Evolutionary conservation across 179 eudicot species (phyloP).

Genomic region (Heliamphora pulchella): DNA sequence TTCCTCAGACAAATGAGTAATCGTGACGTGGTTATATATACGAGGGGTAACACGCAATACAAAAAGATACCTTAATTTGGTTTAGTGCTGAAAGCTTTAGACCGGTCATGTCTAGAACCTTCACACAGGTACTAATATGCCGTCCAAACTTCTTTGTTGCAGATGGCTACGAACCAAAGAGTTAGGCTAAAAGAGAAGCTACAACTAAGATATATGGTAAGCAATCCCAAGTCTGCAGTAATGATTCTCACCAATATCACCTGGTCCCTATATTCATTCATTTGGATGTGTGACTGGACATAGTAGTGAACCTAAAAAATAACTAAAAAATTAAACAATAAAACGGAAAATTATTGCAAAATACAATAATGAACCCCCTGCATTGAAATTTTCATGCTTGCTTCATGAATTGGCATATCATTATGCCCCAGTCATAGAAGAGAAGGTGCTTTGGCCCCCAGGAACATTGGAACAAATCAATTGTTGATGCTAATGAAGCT

Average conservation of each 20-base stretch:
- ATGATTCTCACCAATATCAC: slow-evolving; percentile 66
- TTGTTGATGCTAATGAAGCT: slow-evolving; percentile 8
- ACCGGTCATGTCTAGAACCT: slow-evolving; percentile 80
- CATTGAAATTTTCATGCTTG: slow-evolving; percentile 6
- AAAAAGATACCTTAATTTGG: slow-evolving; percentile 56
- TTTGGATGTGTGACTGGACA: slow-evolving; percentile 93
- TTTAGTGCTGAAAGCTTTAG: slow-evolving; percentile 67
- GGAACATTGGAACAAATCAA: neutral
- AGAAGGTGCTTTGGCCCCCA: neutral
- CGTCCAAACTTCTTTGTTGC: slow-evolving; percentile 53
- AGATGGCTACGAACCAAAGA: slow-evolving; percentile 40
- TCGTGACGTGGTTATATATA: neutral
- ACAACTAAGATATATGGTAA: neutral
- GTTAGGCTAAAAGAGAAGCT: slow-evolving; percentile 11
- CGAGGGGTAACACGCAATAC: neutral
- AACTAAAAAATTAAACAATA: slow-evolving; percentile 5
- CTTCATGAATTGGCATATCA: slow-evolving; percentile 2
- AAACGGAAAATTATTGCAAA: neutral
- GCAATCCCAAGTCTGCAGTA: slow-evolving; percentile 5
- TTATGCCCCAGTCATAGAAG: neutral
- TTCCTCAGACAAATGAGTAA: neutral
- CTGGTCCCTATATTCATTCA: slow-evolving; percentile 93
- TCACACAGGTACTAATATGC: slow-evolving; percentile 55
- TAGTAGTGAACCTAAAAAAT: slow-evolving; percentile 59
- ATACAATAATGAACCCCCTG: neutral